Conservation (phyloP, 805 yeast species). For the Saturnispora kantuleensis region DNA sequence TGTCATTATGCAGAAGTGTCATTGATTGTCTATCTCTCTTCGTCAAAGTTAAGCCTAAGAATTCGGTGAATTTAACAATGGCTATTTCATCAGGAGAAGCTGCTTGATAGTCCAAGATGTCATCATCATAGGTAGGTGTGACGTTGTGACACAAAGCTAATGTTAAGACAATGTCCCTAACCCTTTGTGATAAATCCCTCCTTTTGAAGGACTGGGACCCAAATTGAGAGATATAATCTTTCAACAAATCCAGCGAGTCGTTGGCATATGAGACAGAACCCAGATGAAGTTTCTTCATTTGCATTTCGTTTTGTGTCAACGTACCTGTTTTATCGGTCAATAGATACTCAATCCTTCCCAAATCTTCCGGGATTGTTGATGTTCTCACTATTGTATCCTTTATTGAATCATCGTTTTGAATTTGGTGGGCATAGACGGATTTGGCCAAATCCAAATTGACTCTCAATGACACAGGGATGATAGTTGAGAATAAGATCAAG, state of each 20-base stretch:
- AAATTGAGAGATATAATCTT: slow-evolving; percentile 43
- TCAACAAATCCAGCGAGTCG: slow-evolving; percentile 84
- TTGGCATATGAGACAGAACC: slow-evolving; percentile 90
- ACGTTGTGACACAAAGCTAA: slow-evolving; percentile 95
- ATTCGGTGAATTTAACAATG: slow-evolving; percentile 83
- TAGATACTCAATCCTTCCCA: slow-evolving; percentile 90
- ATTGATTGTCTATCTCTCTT: slow-evolving; percentile 76
- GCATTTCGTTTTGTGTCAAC: slow-evolving; percentile 96
- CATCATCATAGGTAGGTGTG: slow-evolving; percentile 82
- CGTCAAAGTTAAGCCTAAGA: slow-evolving; percentile 70
- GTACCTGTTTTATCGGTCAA: slow-evolving; percentile 96
- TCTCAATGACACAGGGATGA: slow-evolving; percentile 90
- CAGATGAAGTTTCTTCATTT: slow-evolving; percentile 80
- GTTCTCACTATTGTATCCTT: slow-evolving; percentile 90
- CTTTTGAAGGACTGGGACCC: slow-evolving; percentile 29
- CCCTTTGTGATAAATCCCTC: slow-evolving; percentile 66
- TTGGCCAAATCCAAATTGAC: slow-evolving; percentile 94
- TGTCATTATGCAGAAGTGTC: slow-evolving; percentile 51
- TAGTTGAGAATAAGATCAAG: slow-evolving; percentile 83
- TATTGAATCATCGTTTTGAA: slow-evolving; percentile 76
- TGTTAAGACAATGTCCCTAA: slow-evolving; percentile 71
- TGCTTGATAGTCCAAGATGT: slow-evolving; percentile 73
- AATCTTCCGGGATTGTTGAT: slow-evolving; percentile 94
- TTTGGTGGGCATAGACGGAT: slow-evolving; percentile 90
- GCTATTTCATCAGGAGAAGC: slow-evolving; percentile 99